phyloP scores from a whole-genome alignment of 140 eudicot species.

The Stevia rebaudiana region DNA sequence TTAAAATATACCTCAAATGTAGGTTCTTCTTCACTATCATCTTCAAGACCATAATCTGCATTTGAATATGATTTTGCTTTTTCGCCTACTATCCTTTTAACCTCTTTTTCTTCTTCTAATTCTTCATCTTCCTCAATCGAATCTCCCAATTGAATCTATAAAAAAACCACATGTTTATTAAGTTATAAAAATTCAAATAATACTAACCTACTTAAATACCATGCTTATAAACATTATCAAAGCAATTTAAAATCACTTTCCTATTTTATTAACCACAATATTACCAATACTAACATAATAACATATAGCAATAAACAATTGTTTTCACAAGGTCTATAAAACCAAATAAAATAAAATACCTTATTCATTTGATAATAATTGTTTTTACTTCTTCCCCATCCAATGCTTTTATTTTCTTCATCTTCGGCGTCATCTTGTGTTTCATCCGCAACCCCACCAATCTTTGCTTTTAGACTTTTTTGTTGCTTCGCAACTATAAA shows the following conservation, averaged over 20 bases:
- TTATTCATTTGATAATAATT: conserved; percentile 37
- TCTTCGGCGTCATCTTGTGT: conserved; percentile 66
- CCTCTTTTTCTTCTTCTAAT: conserved; percentile 77
- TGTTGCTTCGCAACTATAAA: conserved; percentile 55
- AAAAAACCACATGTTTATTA: not conserved
- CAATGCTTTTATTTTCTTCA: conserved; percentile 38
- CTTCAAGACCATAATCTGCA: conserved; percentile 72
- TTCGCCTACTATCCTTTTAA: conserved; percentile 53
- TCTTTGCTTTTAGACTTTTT: conserved; percentile 45
- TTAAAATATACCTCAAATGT: conserved; percentile 57
- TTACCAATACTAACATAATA: not conserved
- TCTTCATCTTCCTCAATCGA: conserved; percentile 73
- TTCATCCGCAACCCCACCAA: conserved; percentile 67
- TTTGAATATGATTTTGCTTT: conserved; percentile 40
- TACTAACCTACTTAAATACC: not conserved
- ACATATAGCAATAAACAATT: not conserved
- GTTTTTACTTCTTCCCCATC: conserved; percentile 48
- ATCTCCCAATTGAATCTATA: conserved; percentile 31
- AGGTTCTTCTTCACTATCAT: conserved; percentile 61
- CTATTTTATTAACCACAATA: not conserved
- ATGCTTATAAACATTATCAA: not conserved
- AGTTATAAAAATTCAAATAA: not conserved
- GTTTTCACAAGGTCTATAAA: not conserved
- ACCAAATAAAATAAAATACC: conserved; percentile 11
- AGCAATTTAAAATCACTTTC: not conserved